Evolutionary conservation across 257 asterid species (phyloP).

Genomic region (Primulina tabacum): DNA sequence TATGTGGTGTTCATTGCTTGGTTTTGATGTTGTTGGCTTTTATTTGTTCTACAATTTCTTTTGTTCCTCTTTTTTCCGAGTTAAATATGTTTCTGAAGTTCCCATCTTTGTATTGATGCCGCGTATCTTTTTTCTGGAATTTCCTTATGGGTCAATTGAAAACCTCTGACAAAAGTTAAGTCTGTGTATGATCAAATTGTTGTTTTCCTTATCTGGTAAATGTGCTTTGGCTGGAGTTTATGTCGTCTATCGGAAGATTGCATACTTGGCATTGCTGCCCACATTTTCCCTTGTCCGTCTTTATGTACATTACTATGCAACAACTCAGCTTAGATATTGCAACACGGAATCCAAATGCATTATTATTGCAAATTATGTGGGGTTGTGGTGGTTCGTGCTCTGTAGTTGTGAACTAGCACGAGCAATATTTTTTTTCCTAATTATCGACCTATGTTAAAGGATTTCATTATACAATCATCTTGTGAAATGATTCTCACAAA

Average conservation of each 20-base stretch:
- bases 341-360: not conserved
- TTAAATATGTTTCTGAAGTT: too few species aligned
- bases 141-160: not conserved
- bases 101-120: too few species aligned
- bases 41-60: not conserved
- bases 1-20: not conserved
- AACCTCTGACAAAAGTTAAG: not conserved
- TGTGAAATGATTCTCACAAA: too few species aligned
- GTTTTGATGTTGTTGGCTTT: not conserved
- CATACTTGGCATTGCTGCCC: constrained; percentile 4
- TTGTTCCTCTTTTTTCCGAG: too few species aligned
- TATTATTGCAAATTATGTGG: not conserved
- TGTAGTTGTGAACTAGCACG: not conserved
- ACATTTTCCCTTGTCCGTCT: not conserved
- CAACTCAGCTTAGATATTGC: not conserved
- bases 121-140: too few species aligned
- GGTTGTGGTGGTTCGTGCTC: not conserved
- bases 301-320: too few species aligned
- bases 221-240: constrained; percentile 10
- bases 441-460: not conserved
- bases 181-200: not conserved
- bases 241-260: not conserved
- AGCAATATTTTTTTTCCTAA: not conserved
- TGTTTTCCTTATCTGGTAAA: constrained; percentile 13
- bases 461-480: not conserved